Conservation (phyloP, 2,329 filamentous ascomycete genomes). For the Ceratocystis eucalypticola region DNA sequence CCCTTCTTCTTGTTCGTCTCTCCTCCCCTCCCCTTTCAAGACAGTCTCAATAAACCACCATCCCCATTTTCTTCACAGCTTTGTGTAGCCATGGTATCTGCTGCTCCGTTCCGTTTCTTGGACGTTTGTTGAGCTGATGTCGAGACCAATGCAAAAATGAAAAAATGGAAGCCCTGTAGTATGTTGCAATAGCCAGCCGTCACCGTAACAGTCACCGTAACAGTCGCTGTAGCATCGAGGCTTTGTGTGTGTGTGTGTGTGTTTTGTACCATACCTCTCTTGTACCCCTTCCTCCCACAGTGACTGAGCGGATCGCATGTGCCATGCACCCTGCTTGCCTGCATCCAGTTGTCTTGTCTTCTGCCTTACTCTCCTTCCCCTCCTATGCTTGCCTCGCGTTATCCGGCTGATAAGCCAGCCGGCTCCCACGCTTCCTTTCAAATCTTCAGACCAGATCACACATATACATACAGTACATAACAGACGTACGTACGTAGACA, state of each 20-base stretch:
- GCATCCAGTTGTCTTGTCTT: too few relatives aligned
- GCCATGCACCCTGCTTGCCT: background rate
- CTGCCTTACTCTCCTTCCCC: background rate
- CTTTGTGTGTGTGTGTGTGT: too few relatives aligned
- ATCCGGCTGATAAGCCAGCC: background rate
- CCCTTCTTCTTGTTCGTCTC: background rate
- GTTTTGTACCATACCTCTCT: too few relatives aligned
- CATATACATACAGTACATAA: background rate
- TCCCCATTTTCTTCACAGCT: background rate
- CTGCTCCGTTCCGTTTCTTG: background rate
- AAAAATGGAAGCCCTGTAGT: too few relatives aligned
- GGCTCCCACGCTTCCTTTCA: background rate
- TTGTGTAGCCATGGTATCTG: background rate
- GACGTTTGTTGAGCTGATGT: background rate
- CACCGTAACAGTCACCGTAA: too few relatives aligned
- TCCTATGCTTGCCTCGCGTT: background rate
- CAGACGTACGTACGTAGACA: background rate
- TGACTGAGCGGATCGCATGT: background rate
- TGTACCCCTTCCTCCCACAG: too few relatives aligned
- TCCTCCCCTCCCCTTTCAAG: background rate
- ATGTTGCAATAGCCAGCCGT: too few relatives aligned
- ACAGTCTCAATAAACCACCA: constrained; percentile 1
- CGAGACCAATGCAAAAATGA: background rate
- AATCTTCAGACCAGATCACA: background rate
- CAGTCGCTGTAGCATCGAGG: background rate